These are phyloP conservation scores for Didymosphaeria variabile DNA, from an alignment of 2,329 filamentous ascomycete genomes.

Conservation along the genomic window DNA sequence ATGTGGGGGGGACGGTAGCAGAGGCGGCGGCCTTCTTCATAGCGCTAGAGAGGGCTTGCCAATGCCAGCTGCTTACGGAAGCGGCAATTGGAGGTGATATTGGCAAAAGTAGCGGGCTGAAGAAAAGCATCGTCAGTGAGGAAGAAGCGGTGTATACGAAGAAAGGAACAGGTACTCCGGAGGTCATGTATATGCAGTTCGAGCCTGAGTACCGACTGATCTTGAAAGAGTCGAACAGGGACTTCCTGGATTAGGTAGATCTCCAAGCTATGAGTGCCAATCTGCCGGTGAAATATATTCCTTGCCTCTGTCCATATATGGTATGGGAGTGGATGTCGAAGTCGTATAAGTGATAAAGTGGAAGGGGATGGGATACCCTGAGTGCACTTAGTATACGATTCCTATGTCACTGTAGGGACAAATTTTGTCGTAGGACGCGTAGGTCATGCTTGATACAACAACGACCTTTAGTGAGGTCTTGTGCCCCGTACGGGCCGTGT, in stretches of 20 bases:
- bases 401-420: too few species aligned
- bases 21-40: slow-evolving; percentile 56
- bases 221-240: slow-evolving; percentile 37
- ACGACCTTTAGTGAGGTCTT: too few species aligned
- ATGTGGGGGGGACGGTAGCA: slow-evolving; percentile 51
- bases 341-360: too few species aligned
- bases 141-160: slow-evolving; percentile 23
- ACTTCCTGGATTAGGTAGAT: slow-evolving; percentile 12
- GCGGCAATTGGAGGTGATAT: slow-evolving; percentile 23
- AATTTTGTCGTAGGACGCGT: too few species aligned
- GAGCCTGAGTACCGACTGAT: slow-evolving; percentile 33
- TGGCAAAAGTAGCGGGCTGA: slow-evolving; percentile 9
- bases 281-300: too few species aligned
- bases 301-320: too few species aligned
- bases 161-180: slow-evolving; percentile 20
- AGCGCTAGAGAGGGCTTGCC: slow-evolving; percentile 53
- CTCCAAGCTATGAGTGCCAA: neutral
- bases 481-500: too few species aligned
- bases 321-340: too few species aligned
- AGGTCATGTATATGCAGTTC: slow-evolving; percentile 23
- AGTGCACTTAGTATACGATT: too few species aligned
- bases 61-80: slow-evolving; percentile 45
- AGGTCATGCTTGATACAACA: too few species aligned
- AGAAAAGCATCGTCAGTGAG: slow-evolving; percentile 20
- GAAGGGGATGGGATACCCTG: too few species aligned